phyloP scores from a whole-genome alignment of 768 basidiomycete species.

The Lactifluus hygrophoroides region DNA sequence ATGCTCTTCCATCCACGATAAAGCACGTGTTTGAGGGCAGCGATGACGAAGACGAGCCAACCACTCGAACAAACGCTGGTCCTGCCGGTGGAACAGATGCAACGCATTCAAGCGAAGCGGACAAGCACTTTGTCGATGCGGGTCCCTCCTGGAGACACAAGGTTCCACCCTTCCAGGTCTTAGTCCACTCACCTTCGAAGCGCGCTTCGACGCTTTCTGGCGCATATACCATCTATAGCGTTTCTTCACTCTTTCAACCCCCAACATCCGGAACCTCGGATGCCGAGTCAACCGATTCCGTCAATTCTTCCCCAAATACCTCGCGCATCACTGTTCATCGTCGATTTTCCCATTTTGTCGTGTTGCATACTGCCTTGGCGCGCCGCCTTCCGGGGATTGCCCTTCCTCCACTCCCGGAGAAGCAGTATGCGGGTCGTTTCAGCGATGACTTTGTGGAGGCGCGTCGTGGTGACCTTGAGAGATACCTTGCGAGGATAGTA shows the following conservation, averaged over 20 bases:
- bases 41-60: constrained; percentile 33
- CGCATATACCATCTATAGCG: constrained; percentile 64
- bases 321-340: constrained; percentile 66
- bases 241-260: constrained; percentile 63
- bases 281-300: constrained; percentile 20
- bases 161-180: constrained; percentile 60
- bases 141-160: constrained; percentile 69
- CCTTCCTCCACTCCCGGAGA: constrained; percentile 77
- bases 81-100: constrained; percentile 6
- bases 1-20: constrained; percentile 17
- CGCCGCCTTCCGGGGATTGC: constrained; percentile 66
- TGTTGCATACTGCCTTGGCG: constrained; percentile 62
- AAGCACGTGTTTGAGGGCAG: constrained; percentile 23
- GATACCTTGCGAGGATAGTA: constrained; percentile 62
- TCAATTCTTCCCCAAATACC: constrained; percentile 29
- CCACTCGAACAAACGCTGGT: constrained; percentile 30
- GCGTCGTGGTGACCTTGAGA: constrained; percentile 69
- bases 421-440: constrained; percentile 76
- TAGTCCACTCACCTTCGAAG: constrained; percentile 79
- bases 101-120: constrained; percentile 37
- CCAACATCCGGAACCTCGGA: constrained; percentile 22
- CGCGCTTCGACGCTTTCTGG: constrained; percentile 55
- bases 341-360: constrained; percentile 79
- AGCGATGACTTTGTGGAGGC: constrained; percentile 78
- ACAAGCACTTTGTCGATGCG: constrained; percentile 61